Percentiles rank a stretch among this genome's conserved stretches.
Evolutionary conservation across 352 stramenopile species (phyloP).

Genomic region (Blastocystis sp.): DNA sequence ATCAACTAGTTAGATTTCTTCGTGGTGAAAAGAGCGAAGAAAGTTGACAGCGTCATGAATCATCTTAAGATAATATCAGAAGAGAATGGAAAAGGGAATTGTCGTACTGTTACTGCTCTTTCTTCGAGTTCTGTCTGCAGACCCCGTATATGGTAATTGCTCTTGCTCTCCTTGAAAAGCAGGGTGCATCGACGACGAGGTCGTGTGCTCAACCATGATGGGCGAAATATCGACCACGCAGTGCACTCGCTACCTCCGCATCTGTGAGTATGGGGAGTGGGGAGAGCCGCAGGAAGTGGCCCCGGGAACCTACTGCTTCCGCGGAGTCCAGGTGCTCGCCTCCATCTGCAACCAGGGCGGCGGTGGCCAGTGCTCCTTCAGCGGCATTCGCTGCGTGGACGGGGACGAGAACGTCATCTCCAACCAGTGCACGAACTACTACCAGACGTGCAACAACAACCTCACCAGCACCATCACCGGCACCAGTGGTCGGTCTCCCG

Average conservation of each 20-base stretch:
- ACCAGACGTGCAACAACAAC: conserved; percentile 20
- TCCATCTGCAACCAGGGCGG: conserved; percentile 53
- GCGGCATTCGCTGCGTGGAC: conserved; percentile 52
- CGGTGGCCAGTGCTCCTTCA: conserved; percentile 55
- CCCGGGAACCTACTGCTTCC: conserved; percentile 63
- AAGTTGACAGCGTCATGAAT: conserved; percentile 48
- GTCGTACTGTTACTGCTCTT: conserved; percentile 19
- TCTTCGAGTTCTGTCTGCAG: conserved; percentile 27
- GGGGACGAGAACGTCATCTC: conserved; percentile 62
- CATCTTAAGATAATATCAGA: conserved; percentile 51
- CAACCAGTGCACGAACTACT: conserved; percentile 57
- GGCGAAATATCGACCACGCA: conserved; percentile 38
- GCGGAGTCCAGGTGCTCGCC: conserved; percentile 41
- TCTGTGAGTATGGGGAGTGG: conserved; percentile 60
- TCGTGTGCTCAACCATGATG: conserved; percentile 44
- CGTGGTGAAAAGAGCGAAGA: conserved; percentile 41
- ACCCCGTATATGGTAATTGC: conserved; percentile 10
- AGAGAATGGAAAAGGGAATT: conserved; percentile 50
- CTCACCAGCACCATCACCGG: not conserved
- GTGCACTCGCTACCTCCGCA: conserved; percentile 63
- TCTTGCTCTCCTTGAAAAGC: not conserved
- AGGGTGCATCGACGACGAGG: conserved; percentile 64
- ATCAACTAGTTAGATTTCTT: conserved; percentile 10
- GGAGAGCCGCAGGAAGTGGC: conserved; percentile 52
- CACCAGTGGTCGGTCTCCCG: not conserved